phyloP scores from a whole-genome alignment of 352 stramenopile genomes.

The Saprolegnia parasitica region DNA sequence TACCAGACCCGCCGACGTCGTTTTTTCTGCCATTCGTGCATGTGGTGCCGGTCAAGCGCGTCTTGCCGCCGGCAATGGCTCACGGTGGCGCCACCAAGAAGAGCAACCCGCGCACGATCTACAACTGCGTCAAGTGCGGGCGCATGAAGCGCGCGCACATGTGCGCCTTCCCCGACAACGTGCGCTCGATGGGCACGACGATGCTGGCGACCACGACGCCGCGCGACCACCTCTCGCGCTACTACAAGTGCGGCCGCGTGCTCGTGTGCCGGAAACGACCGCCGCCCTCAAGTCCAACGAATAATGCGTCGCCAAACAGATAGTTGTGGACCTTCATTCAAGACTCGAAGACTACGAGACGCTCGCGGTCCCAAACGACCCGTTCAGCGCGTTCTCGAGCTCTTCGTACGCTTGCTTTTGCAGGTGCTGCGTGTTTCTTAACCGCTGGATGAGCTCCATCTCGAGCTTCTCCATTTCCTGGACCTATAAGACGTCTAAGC shows the following conservation, averaged over 20 bases:
- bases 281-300: constrained; percentile 2
- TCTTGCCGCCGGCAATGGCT: constrained; percentile 9
- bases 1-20: neutral
- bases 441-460: constrained; percentile 71
- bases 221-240: constrained; percentile 22
- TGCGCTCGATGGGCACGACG: constrained; percentile 19
- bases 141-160: constrained; percentile 23
- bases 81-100: neutral
- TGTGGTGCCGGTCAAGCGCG: neutral
- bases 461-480: constrained; percentile 79
- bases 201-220: constrained; percentile 9
- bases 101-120: constrained; percentile 22
- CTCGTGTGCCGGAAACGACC: constrained; percentile 8
- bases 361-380: constrained; percentile 23
- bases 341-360: neutral
- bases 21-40: constrained; percentile 6
- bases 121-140: constrained; percentile 27
- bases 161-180: constrained; percentile 25
- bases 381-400: constrained; percentile 67
- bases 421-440: constrained; percentile 78
- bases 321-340: neutral
- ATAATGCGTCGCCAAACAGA: neutral
- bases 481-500: constrained; percentile 30
- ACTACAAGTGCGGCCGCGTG: constrained; percentile 29
- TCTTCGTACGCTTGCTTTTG: constrained; percentile 84